Percentiles rank a stretch among this genome's conserved stretches.
phyloP scores from a whole-genome alignment of 2,329 filamentous ascomycete genomes.

The Pseudocercospora macadamiae region DNA sequence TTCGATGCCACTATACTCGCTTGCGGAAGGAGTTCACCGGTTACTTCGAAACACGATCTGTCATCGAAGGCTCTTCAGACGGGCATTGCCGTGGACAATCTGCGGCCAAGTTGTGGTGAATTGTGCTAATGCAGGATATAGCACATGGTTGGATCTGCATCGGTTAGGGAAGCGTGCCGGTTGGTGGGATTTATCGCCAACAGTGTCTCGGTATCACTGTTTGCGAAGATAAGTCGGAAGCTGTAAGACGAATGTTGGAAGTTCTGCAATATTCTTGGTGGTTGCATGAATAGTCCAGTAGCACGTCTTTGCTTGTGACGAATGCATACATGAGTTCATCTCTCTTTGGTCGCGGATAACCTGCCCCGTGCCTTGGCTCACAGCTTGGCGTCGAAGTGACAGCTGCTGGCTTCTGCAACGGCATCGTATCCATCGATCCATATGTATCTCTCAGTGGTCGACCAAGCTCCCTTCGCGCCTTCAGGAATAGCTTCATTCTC shows the following conservation, averaged over 20 bases:
- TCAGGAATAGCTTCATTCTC: not conserved
- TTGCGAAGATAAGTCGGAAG: too few relatives aligned
- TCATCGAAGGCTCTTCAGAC: too few relatives aligned
- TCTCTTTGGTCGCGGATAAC: too few relatives aligned
- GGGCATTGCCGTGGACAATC: too few relatives aligned
- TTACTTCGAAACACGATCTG: too few relatives aligned
- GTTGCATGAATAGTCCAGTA: too few relatives aligned
- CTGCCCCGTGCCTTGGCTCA: too few relatives aligned
- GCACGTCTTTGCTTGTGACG: too few relatives aligned
- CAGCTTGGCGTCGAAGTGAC: slow-evolving; percentile 1
- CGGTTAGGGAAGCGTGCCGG: not conserved
- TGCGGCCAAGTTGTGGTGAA: not conserved
- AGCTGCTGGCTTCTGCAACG: not conserved
- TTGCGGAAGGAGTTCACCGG: too few relatives aligned
- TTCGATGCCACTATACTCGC: too few relatives aligned
- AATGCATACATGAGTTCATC: too few relatives aligned
- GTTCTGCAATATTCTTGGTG: not conserved
- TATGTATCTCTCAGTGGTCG: not conserved
- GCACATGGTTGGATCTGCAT: not conserved
- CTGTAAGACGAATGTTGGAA: not conserved
- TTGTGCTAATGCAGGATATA: not conserved
- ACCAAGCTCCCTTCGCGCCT: not conserved
- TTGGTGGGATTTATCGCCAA: not conserved
- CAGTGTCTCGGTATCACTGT: not conserved
- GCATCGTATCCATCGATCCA: slow-evolving; percentile 18